phyloP scores from a whole-genome alignment of 768 basidiomycete genomes.

The Psilocybe sp. region DNA sequence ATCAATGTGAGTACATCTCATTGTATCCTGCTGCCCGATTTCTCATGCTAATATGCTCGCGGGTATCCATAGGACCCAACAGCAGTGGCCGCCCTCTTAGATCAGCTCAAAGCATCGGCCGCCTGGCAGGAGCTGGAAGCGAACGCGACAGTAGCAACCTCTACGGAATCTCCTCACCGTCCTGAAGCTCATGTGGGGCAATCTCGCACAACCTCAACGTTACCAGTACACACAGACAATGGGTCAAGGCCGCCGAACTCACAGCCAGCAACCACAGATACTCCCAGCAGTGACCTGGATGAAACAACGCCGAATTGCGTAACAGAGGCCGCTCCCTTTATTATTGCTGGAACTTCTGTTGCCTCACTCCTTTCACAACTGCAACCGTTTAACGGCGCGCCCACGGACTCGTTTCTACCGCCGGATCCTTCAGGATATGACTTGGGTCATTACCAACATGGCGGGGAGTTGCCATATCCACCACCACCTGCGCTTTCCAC shows the following conservation, averaged over 20 bases:
- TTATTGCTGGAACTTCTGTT: slow-evolving; percentile 35
- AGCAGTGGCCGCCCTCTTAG: slow-evolving; percentile 67
- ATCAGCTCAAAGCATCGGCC: slow-evolving; percentile 62
- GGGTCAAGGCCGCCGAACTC: no score
- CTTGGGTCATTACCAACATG: no score
- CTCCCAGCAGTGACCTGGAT: no score
- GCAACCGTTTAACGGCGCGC: slow-evolving; percentile 29
- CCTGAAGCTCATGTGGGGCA: not conserved
- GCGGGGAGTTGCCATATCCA: not conserved
- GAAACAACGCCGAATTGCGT: not conserved
- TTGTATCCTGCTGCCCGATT: not conserved
- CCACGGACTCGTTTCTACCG: not conserved
- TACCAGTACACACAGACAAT: no score
- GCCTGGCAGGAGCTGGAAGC: slow-evolving; percentile 57
- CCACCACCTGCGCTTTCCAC: not conserved
- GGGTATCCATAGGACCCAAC: slow-evolving; percentile 50
- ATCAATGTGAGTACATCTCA: slow-evolving; percentile 46
- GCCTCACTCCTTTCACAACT: slow-evolving; percentile 64
- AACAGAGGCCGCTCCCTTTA: not conserved
- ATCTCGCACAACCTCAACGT: not conserved
- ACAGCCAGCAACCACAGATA: no score
- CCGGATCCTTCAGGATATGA: no score
- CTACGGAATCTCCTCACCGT: not conserved
- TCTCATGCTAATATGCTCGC: slow-evolving; percentile 2
- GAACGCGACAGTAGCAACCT: slow-evolving; percentile 4